Evolutionary conservation across 768 basidiomycete genomes (phyloP).

Genomic region (Pholiota microspora): DNA sequence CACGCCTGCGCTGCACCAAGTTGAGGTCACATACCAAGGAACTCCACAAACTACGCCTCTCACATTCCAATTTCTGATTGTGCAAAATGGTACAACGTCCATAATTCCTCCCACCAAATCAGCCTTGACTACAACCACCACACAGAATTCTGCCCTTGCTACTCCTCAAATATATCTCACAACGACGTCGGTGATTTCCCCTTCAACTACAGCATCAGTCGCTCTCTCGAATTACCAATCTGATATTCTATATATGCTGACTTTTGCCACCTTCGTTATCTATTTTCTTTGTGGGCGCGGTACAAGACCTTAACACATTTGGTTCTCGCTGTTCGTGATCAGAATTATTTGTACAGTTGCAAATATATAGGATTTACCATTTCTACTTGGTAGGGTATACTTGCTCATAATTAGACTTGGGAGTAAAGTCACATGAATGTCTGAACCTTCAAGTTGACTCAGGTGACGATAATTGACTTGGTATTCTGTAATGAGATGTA

Average conservation of each 20-base stretch:
- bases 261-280: not conserved
- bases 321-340: no score
- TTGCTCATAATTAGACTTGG: no score
- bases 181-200: no score
- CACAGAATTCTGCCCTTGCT: not conserved
- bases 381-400: no score
- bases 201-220: not conserved
- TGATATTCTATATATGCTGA: not conserved
- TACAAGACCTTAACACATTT: not conserved
- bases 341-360: no score
- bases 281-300: not conserved
- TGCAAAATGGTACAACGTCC: not conserved
- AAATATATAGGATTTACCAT: no score
- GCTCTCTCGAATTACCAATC: not conserved
- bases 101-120: no score
- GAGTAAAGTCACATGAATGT: no score
- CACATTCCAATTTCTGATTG: not conserved
- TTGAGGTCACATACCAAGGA: conserved; percentile 1
- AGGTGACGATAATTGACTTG: no score
- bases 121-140: not conserved
- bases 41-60: conserved; percentile 1
- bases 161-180: no score
- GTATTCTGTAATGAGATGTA: no score
- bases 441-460: no score
- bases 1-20: not conserved